Evolutionary conservation across 352 stramenopile genomes (phyloP).

Genomic region (Thalassiosira oceanica): DNA sequence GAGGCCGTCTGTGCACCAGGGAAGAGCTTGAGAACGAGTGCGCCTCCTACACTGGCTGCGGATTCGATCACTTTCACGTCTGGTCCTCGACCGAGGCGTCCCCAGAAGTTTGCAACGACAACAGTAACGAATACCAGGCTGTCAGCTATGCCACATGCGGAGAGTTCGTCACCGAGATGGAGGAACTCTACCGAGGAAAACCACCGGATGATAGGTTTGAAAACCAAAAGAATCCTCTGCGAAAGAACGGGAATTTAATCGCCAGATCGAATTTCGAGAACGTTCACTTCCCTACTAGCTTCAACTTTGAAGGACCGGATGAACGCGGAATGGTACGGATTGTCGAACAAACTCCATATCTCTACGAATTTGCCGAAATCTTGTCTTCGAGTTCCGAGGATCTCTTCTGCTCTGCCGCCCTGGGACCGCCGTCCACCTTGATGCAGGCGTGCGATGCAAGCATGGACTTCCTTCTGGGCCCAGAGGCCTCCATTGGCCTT

Average conservation of each 20-base stretch:
- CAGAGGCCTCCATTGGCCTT: neutral
- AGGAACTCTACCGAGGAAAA: too few relatives aligned
- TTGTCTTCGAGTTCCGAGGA: too few relatives aligned
- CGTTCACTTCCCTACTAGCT: too few relatives aligned
- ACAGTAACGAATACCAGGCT: neutral
- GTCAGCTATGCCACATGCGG: neutral
- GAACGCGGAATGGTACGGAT: too few relatives aligned
- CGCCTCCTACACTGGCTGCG: neutral
- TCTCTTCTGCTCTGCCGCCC: neutral
- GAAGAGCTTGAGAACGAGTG: slow-evolving; percentile 1
- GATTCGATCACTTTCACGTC: neutral
- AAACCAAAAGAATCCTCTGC: too few relatives aligned
- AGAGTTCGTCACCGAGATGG: too few relatives aligned
- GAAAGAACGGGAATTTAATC: too few relatives aligned
- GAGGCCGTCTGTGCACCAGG: slow-evolving; percentile 1
- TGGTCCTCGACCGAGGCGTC: neutral
- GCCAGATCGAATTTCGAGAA: too few relatives aligned
- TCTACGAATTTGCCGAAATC: too few relatives aligned
- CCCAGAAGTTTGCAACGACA: neutral
- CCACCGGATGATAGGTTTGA: too few relatives aligned
- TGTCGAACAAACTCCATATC: too few relatives aligned
- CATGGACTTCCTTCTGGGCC: neutral
- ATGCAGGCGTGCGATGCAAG: neutral
- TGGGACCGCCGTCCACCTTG: slow-evolving; percentile 1
- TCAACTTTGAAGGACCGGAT: too few relatives aligned